These are phyloP conservation scores for Agrocybe praecox DNA, from an alignment of 768 basidiomycete genomes.

Conservation along the genomic window DNA sequence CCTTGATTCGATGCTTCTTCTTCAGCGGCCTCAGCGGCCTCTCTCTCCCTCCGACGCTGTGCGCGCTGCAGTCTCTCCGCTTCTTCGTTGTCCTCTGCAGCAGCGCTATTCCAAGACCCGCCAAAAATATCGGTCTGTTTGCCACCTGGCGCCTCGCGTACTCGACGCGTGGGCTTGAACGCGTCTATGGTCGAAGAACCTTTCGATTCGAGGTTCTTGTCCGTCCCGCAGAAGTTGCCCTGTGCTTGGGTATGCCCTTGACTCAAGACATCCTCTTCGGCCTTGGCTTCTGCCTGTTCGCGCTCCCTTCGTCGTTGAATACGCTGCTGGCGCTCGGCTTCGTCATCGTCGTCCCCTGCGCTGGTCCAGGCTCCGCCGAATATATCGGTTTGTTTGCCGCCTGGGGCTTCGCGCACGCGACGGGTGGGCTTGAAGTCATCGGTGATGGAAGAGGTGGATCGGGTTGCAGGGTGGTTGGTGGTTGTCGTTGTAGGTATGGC, in stretches of 20 bases:
- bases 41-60: background rate
- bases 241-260: background rate
- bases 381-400: constrained; percentile 53
- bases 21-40: background rate
- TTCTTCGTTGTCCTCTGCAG: background rate
- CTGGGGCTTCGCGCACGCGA: constrained; percentile 58
- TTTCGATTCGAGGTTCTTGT: constrained; percentile 1
- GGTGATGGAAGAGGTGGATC: background rate
- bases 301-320: background rate
- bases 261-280: background rate
- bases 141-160: constrained; percentile 56
- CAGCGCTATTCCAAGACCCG: background rate
- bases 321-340: background rate
- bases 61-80: background rate
- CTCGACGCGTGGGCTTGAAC: constrained; percentile 58
- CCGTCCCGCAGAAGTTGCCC: background rate
- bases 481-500: too few species aligned
- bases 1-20: constrained; percentile 7
- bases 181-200: constrained; percentile 21
- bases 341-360: background rate
- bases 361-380: constrained; percentile 30
- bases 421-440: constrained; percentile 50
- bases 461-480: background rate
- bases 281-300: background rate
- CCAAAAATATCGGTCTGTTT: constrained; percentile 53